Conservation (phyloP, 352 stramenopile species). For the Pythium pyrilobum region DNA sequence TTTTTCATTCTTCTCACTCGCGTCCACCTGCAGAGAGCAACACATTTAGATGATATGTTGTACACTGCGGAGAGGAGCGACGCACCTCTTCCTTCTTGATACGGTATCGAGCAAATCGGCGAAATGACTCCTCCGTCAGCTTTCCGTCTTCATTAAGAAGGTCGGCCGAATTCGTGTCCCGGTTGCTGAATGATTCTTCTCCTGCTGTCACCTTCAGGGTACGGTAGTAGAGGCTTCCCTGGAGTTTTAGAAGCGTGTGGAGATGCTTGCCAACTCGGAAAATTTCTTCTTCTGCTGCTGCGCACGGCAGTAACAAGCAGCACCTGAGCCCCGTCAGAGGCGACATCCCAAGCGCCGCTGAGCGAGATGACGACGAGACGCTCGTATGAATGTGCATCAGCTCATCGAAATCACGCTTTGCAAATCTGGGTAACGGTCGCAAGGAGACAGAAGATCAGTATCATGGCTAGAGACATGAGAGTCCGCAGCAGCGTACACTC, state of each 20-base stretch:
- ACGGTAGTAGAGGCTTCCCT: constrained; percentile 64
- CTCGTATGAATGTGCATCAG: constrained; percentile 68
- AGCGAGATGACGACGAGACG: constrained; percentile 25
- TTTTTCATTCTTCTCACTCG: constrained; percentile 23
- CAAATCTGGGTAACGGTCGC: constrained; percentile 31
- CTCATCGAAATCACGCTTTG: constrained; percentile 69
- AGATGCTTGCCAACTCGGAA: constrained; percentile 71
- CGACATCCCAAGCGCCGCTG: constrained; percentile 28
- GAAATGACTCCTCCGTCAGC: constrained; percentile 67
- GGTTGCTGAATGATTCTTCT: neutral
- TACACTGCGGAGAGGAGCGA: too few relatives aligned
- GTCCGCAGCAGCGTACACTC: constrained; percentile 27
- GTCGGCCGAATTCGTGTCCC: constrained; percentile 12
- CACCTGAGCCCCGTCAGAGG: constrained; percentile 50
- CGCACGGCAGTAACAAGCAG: constrained; percentile 60
- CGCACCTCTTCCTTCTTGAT: constrained; percentile 59
- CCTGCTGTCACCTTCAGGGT: constrained; percentile 17
- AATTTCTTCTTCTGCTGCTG: constrained; percentile 52
- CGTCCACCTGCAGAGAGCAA: constrained; percentile 2
- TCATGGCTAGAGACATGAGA: neutral
- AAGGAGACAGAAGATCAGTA: neutral
- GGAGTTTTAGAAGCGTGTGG: constrained; percentile 57
- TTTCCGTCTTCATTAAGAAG: constrained; percentile 43
- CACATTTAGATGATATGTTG: neutral
- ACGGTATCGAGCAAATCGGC: constrained; percentile 54